Evolutionary conservation across 2,329 filamentous ascomycete genomes (phyloP), one percentile per base, ranked within the genome.

Genomic region (Paraphoma sp.): DNA sequence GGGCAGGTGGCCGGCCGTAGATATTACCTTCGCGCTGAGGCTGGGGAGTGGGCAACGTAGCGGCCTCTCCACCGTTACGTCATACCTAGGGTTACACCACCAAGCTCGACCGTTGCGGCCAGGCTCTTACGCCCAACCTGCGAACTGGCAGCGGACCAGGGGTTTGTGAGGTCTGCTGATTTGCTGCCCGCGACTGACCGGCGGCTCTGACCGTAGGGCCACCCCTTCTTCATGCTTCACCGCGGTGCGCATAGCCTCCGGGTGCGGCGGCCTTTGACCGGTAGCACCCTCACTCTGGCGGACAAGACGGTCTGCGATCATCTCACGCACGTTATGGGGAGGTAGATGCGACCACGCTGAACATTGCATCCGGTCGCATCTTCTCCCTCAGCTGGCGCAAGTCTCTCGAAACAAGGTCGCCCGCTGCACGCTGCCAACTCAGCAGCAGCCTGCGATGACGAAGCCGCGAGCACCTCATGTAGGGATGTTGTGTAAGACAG

Each of bases 341-440:
- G 8, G 40, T n/a, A 42, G 12, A n/a, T 42, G 33, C 14, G 33
- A 36, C 3, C 14, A 43, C 23, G 23, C 23, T 38, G 28, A 31
- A 16, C 11, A 11, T 16, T 42, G 49, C 45, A 41, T 33, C 18
- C 41, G 9, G 3, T 28, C 44, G 38, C 36, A 29, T 23, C 30
- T 46, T 42, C 45, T 45, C 48, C 48, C 44, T 42, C 31, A 44
- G 30, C 49, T 40, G 45, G 53, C 54, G 49, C 51, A 50, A 45
- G 36, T 33, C 50, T 44, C 54, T 6, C 38, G 23, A 17, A 30
- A 17, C 59, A 60, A 62, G 59, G 60, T 63, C 38, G 47, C 51
- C 33, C 44, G 52, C 56, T 60, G 61, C 62, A 60, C 51, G 45
- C 51, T 62, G 63, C 64, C 65, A 62, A 59, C 66, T 65, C 62